These are phyloP conservation scores for Aschersonia sp. DNA, from an alignment of 2,329 filamentous ascomycete genomes.

Conservation along the genomic window DNA sequence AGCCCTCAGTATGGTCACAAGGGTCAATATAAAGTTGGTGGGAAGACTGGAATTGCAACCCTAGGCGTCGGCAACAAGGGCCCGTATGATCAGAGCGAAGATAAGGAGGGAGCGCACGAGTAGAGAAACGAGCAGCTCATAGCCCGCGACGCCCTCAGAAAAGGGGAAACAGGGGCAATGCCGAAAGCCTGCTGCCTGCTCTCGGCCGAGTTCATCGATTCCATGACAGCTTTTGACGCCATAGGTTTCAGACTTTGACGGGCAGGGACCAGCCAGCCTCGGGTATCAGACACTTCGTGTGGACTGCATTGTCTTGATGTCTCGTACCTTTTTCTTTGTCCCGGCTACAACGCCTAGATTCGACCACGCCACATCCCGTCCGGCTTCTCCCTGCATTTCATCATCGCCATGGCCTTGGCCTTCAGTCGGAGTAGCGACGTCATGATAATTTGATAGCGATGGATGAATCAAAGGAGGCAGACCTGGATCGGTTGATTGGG, in stretches of 20 bases:
- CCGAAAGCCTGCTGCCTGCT: neutral
- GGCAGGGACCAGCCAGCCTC: neutral
- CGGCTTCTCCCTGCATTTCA: neutral
- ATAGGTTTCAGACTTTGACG: neutral
- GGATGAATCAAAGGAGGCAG: no score
- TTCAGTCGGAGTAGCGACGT: no score
- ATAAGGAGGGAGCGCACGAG: neutral
- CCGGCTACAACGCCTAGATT: neutral
- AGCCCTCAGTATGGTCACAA: no score
- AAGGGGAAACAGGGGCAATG: neutral
- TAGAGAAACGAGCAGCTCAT: neutral
- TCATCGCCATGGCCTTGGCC: no score
- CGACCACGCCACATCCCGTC: neutral
- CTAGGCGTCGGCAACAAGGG: no score
- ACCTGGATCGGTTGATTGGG: no score
- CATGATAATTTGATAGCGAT: no score
- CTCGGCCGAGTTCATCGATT: constrained; percentile 1
- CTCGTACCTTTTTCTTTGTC: neutral
- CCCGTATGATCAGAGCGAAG: no score
- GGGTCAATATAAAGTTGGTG: no score
- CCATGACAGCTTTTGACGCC: neutral
- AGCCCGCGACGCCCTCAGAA: neutral
- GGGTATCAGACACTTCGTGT: neutral
- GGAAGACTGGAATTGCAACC: no score
- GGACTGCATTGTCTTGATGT: neutral